Evolutionary conservation across 306 rosid species (phyloP), one percentile per base, ranked within the genome.

Genomic region (Cicer yamashitae): DNA sequence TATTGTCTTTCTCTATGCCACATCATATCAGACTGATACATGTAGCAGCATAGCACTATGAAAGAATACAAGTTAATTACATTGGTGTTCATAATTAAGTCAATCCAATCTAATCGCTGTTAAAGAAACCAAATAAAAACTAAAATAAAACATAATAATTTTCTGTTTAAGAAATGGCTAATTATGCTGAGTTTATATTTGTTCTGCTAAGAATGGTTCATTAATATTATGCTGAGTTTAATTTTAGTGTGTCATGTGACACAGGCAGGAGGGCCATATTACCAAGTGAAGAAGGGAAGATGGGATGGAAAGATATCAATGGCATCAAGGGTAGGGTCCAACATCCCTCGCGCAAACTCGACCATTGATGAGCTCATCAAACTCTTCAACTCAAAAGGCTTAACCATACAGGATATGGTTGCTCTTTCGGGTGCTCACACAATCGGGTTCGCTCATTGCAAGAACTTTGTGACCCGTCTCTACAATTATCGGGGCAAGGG

Each of bases 401-500:
- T 90, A 41, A 70, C 86, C 15, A 79, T 78, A 61, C 82, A 86
- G 13, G 97, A 94, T 77, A 81, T 91, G 17, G 97, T 94, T 3
- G 93, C 87, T 41, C 98, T 94, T 43, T 91, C 98, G 0, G 98
- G 97, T 43, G 98, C 96, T 41, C 98, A 94, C 71, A 91, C 98
- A 51, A 81, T 94, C 1, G 97, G 98, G 37, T 94, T 82, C 18
- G 89, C 97, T 18, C 98, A 94, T 67, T 94, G 98, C 80, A 73
- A 76, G 48, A 75, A 88, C 61, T 94, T 94, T 25, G 79, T 85
- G 15, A 79, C 73, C 73, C 86, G 96, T 8, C 88, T 94, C 10
- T 91, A 94, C 51, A 87, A 80, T 75, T 91, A 58, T 71, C 18
- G 14, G 14, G 92, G 88, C 45, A 88, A 79, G 20, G 85, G 80